phyloP scores from a whole-genome alignment of 495 filamentous ascomycete species.

The Corynascus novoguineensis region DNA sequence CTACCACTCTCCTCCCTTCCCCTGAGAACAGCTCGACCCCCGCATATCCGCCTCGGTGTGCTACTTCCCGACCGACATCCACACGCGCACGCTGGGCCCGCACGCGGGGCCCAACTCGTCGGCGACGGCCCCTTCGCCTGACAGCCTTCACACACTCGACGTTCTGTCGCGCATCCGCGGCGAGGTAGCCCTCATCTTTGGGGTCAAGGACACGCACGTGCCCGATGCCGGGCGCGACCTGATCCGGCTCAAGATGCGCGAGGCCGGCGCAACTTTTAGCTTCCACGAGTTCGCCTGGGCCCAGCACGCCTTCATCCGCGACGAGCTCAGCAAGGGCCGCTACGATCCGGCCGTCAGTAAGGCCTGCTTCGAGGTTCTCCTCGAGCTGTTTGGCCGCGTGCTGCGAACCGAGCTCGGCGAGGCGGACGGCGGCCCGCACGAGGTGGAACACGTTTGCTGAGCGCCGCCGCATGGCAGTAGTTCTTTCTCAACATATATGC shows the following conservation, averaged over 20 bases:
- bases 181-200: constrained; percentile 86
- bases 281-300: constrained; percentile 90
- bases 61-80: constrained; percentile 93
- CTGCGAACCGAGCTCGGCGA: constrained; percentile 72
- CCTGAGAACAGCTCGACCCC: constrained; percentile 64
- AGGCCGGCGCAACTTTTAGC: constrained; percentile 66
- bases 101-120: constrained; percentile 31
- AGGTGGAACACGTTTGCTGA: constrained; percentile 29
- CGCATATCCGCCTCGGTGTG: constrained; percentile 71
- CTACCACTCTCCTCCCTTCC: background rate
- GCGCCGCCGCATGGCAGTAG: no score
- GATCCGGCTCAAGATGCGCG: constrained; percentile 77
- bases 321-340: constrained; percentile 86
- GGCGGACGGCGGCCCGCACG: constrained; percentile 28
- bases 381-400: constrained; percentile 76
- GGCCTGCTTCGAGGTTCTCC: constrained; percentile 85
- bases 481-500: no score
- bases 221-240: constrained; percentile 79
- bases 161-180: constrained; percentile 59
- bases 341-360: constrained; percentile 85
- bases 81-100: constrained; percentile 65
- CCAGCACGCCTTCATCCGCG: constrained; percentile 95
- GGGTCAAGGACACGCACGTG: constrained; percentile 85
- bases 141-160: constrained; percentile 42
- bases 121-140: constrained; percentile 22